Base-by-base conservation (phyloP, 2,329 filamentous ascomycete genomes). In the Talaromyces sp. region DNA sequence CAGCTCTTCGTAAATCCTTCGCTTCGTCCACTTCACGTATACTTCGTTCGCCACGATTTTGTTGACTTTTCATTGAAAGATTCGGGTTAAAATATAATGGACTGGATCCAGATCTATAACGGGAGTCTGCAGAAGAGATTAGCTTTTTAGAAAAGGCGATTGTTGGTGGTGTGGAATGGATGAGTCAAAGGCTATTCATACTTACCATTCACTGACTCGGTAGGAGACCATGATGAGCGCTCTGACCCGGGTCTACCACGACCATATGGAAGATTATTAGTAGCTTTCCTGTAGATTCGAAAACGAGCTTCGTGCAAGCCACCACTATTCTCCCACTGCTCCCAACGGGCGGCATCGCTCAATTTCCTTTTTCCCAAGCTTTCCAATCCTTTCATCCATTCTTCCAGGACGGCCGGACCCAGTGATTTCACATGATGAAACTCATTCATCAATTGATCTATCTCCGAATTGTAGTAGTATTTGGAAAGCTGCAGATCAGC, bases 361-460 rank as follows among this genome's bases (percentile, higher is more conserved):
- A 87, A 84, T 58, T 82, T 78, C 65, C 86, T 82, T 70, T 85
- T 85, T 10, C 90, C 89, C 65, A 86, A 83, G 33, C 79, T 80
- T 50, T 87, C 84, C 3, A 95, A 82, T 10, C 91, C 91, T 76
- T 93, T 93, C 35, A 88, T 81, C 91, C 91, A 95, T 75, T 93
- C 91, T 69, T 92, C 89, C 3, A 85, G 84, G 11, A 88, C 85
- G 48, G 88, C 88, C 52, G 83, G 71, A n/a, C 91, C 90, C 69
- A 91, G 83, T n/a, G 81, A 77, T 70, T 86, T 85, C 62, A 88
- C 90, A 5, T 85, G 80, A 50, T 85, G 79, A 69, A 91, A 87
- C 71, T 91, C 87, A 37, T 79, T 73, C 65, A 84, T 84, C 68
- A 93, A 83, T 8, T 82, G 81, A 31, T 88, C 82, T 41, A 92